Percentiles rank a stretch among this genome's conserved stretches.
These are phyloP conservation scores for Alternaria burnsii DNA, from an alignment of 2,329 filamentous ascomycete genomes.

Conservation along the genomic window DNA sequence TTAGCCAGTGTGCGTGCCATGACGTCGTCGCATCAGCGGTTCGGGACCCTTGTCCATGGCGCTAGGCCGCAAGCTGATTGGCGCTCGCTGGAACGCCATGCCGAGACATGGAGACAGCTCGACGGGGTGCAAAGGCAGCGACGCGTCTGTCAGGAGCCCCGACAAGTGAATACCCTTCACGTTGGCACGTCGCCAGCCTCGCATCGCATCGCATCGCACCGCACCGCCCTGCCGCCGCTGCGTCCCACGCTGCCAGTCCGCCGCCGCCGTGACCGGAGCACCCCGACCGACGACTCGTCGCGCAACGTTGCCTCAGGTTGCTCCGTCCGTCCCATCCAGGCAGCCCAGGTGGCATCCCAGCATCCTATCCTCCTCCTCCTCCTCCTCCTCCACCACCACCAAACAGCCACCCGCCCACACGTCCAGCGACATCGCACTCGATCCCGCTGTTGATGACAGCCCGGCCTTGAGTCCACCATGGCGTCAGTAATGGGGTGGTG, in stretches of 20 bases:
- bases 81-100: constrained; percentile 15
- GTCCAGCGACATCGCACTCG: constrained; percentile 12
- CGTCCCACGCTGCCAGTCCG: not conserved
- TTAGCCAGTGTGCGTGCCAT: constrained; percentile 14
- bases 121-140: constrained; percentile 3
- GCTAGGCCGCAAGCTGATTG: constrained; percentile 15
- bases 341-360: constrained; percentile 15
- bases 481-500: constrained; percentile 49
- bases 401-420: constrained; percentile 23
- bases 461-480: constrained; percentile 45
- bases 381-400: constrained; percentile 16
- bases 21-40: constrained; percentile 22
- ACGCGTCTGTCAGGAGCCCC: constrained; percentile 7
- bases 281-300: constrained; percentile 6
- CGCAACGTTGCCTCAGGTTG: constrained; percentile 33
- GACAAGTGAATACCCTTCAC: not conserved
- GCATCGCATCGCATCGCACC: too few relatives aligned
- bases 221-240: not conserved
- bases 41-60: constrained; percentile 5
- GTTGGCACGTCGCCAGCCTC: not conserved
- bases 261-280: constrained; percentile 2
- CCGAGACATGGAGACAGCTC: constrained; percentile 11
- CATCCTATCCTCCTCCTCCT: constrained; percentile 25
- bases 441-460: constrained; percentile 39
- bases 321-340: not conserved